Evolutionary conservation across 2,329 filamentous ascomycete genomes (phyloP).

Genomic region (Lecanicillium sp.): DNA sequence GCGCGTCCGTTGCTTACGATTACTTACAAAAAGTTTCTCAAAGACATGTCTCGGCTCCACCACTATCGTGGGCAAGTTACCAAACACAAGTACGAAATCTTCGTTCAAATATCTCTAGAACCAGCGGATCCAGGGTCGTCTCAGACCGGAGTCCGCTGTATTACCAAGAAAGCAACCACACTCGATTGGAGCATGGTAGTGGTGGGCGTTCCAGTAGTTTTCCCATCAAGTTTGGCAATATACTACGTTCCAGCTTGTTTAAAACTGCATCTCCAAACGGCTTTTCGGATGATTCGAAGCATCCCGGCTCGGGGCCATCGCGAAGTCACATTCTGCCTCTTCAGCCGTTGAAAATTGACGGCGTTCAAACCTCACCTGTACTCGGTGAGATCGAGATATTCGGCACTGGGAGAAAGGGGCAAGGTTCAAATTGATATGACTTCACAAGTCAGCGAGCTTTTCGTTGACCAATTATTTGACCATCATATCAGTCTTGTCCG

Average conservation of each 20-base stretch:
- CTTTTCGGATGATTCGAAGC: background rate
- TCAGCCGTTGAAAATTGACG: constrained; percentile 6
- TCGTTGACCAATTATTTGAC: no score
- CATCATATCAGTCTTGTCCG: no score
- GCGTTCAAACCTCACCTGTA: background rate
- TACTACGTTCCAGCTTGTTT: background rate
- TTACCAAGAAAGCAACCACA: no score
- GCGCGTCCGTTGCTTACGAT: background rate
- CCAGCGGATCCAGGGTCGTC: no score
- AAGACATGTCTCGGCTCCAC: constrained; percentile 17
- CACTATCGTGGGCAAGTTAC: constrained; percentile 30
- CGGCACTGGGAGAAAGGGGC: background rate
- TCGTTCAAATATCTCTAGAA: no score
- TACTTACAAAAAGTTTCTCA: constrained; percentile 11
- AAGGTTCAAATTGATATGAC: background rate
- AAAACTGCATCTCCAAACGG: background rate
- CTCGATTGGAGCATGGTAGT: background rate
- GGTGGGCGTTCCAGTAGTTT: background rate
- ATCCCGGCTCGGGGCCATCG: background rate
- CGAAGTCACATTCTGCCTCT: background rate
- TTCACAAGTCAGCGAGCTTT: no score
- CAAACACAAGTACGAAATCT: constrained; percentile 25
- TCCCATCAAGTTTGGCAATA: background rate
- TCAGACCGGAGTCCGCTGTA: no score
- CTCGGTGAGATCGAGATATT: constrained; percentile 8